Evolutionary conservation across 2,329 filamentous ascomycete genomes (phyloP), one percentile per base, ranked within the genome.

Genomic region (Hypoxylon sp.): DNA sequence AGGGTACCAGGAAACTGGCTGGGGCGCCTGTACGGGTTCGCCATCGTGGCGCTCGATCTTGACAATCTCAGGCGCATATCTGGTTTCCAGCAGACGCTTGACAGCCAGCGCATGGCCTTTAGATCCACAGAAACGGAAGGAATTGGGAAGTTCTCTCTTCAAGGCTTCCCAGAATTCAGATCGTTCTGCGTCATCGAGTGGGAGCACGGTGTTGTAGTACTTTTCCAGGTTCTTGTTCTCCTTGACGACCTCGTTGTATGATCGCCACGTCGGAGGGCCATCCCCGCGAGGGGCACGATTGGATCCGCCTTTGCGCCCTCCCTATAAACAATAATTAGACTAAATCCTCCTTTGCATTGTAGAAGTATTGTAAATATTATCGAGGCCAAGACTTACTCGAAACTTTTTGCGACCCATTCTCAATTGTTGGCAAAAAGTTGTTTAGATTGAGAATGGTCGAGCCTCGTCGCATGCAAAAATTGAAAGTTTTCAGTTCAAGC

Each of bases 61-160:
- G 54, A 89, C 90, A 72, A 99, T 97, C 74, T 97, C 88, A 54
- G 96, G 96, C 69, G 97, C 93, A 78, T 97, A 97, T 79, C 91
- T 88, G 61, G 92, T 88, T 80, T 94, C 91, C 63, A 99, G 88
- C 61, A 95, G 91, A 74, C 94, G 88, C 82, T 96, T 93, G 62
- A 98, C 96, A 61, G 92, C 88, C 65, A 97, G 85, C n/a, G 96
- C 96, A 81, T 99, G 95, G 68, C 93, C 92, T 85, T 95, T 96
- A 48, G 94, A 97, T 37, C 96, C 96, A 65, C 94, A 96, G 81
- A 99, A 99, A 67, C 96, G 90, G 83, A 98, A 99, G 80, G 94
- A 97, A 82, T 97, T 98, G 60, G 96, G 96, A 53, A 99, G 83
- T 77, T 98, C 94, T 69, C 90, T 88, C 74, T 89, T 88, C 77